These are phyloP conservation scores for Corrigiola litoralis DNA, from an alignment of 179 eudicot species.

Conservation along the genomic window DNA sequence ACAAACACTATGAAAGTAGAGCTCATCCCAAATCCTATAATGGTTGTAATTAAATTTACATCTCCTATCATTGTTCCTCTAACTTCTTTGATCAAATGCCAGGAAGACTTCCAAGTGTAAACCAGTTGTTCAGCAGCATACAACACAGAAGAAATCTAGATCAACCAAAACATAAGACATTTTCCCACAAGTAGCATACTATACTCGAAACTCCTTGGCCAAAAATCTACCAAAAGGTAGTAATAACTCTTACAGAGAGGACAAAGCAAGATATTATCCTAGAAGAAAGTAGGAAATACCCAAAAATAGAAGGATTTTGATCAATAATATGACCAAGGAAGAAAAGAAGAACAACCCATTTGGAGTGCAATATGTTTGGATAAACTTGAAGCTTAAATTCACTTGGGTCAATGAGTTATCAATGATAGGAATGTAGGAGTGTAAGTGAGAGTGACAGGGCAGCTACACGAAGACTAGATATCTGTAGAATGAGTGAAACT, in stretches of 20 bases:
- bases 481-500: background rate
- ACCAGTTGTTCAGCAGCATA: conserved; percentile 5
- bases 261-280: conserved; percentile 19
- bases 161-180: background rate
- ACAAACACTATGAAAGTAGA: conserved; percentile 74
- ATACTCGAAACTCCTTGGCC: background rate
- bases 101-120: conserved; percentile 1
- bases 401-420: conserved; percentile 10
- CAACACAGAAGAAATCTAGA: conserved; percentile 8
- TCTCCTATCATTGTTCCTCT: conserved; percentile 38
- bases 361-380: conserved; percentile 33
- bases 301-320: conserved; percentile 21
- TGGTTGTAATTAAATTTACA: conserved; percentile 67
- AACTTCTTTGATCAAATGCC: background rate
- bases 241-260: background rate
- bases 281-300: background rate
- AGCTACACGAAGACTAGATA: background rate
- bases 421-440: background rate
- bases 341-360: conserved; percentile 19
- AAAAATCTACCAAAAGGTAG: background rate
- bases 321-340: too few species aligned
- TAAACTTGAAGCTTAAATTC: conserved; percentile 25
- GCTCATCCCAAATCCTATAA: conserved; percentile 78
- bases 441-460: background rate
- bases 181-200: conserved; percentile 1